A percentile compares a stretch with the other conserved stretches of the same genome.
phyloP scores from a whole-genome alignment of 139 green algal genomes.

The Micractinium sp. region DNA sequence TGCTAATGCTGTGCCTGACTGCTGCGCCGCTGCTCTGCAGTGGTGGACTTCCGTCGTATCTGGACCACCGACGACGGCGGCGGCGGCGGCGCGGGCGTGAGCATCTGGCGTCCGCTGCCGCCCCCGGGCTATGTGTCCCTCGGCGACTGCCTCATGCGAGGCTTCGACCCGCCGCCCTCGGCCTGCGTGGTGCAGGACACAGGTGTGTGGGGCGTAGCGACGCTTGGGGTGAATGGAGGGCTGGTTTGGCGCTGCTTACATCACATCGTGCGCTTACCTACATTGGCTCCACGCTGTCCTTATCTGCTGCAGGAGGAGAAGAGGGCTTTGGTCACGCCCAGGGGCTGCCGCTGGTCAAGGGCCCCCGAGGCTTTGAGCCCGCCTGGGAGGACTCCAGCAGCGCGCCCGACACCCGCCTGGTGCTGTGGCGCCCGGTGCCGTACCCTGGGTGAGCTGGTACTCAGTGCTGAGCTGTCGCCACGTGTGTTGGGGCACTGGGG shows the following conservation, averaged over 20 bases:
- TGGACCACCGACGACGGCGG: conserved; percentile 36
- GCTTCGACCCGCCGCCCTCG: conserved; percentile 34
- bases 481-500: not conserved
- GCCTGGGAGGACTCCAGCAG: conserved; percentile 45
- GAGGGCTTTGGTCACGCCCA: not conserved
- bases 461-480: not conserved
- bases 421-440: conserved; percentile 81
- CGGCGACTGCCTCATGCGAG: conserved; percentile 75
- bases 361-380: conserved; percentile 45
- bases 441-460: conserved; percentile 54
- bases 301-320: not conserved
- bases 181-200: conserved; percentile 28
- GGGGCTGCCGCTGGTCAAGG: conserved; percentile 37
- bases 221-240: not conserved
- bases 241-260: no score
- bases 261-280: no score
- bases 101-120: conserved; percentile 84
- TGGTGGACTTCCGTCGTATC: conserved; percentile 50
- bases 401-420: conserved; percentile 45
- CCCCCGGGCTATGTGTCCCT: conserved; percentile 80
- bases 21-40: not conserved
- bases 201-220: not conserved
- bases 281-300: not conserved
- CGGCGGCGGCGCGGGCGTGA: conserved; percentile 52
- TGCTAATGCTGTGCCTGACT: not conserved